These are phyloP conservation scores for Nannochloris sp. DNA, from an alignment of 139 green algal species.

Conservation along the genomic window DNA sequence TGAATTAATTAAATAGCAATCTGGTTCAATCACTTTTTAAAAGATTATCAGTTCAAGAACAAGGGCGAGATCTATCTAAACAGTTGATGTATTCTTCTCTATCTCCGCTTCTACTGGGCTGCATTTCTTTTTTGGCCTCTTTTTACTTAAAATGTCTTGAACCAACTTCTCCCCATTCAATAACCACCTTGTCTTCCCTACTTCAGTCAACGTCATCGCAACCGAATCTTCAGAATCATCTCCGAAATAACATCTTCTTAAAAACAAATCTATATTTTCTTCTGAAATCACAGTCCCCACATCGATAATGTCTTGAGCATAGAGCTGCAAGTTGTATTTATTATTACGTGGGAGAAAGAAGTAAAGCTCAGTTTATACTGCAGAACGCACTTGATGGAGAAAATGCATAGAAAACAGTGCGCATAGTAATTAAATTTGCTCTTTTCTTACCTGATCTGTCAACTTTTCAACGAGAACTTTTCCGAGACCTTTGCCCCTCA, in stretches of 20 bases:
- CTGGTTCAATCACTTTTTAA: too few species aligned
- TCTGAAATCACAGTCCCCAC: background rate
- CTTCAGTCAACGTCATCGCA: background rate
- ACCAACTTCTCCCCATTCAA: background rate
- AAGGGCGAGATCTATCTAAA: too few species aligned
- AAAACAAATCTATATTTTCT: background rate
- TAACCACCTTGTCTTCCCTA: background rate
- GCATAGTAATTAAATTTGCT: background rate
- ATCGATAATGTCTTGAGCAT: constrained; percentile 4
- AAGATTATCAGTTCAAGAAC: too few species aligned
- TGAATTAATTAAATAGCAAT: too few species aligned
- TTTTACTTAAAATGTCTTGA: background rate
- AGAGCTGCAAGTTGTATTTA: too few species aligned
- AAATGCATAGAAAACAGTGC: background rate
- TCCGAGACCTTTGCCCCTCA: constrained; percentile 16
- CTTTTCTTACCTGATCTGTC: background rate
- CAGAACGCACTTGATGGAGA: background rate
- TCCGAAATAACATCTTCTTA: constrained; percentile 1
- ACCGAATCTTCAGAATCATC: background rate
- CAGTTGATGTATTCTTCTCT: too few species aligned
- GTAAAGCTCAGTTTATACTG: background rate
- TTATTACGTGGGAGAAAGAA: background rate
- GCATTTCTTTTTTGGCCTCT: background rate
- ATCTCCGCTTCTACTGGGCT: too few species aligned
- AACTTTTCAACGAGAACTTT: constrained; percentile 8